Percentiles rank a stretch among this genome's conserved stretches.
Conservation (phyloP, 208 protist genomes). For the Phytomonas sp. region DNA sequence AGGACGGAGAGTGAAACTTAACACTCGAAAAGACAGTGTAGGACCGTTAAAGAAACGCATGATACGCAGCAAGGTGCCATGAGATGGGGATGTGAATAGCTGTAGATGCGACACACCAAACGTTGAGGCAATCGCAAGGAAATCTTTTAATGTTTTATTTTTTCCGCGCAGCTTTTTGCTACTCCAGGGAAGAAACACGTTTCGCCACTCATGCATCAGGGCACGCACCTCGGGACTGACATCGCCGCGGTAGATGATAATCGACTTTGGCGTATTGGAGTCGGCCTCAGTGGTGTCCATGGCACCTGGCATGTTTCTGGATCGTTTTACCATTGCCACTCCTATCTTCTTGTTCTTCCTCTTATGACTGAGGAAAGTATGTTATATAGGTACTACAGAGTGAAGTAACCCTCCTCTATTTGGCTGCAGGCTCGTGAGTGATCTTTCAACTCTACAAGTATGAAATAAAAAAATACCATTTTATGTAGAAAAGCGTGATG, state of each 20-base stretch:
- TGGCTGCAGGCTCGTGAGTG: neutral
- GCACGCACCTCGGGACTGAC: conserved; percentile 67
- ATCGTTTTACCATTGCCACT: neutral
- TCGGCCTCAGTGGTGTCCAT: conserved; percentile 84
- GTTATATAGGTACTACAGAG: neutral
- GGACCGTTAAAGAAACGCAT: conserved; percentile 89
- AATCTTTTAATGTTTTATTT: conserved; percentile 88
- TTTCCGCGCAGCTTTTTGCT: conserved; percentile 83
- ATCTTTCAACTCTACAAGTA: neutral
- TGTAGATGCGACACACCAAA: conserved; percentile 84
- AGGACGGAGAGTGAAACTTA: conserved; percentile 78
- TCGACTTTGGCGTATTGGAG: conserved; percentile 82
- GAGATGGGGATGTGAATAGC: conserved; percentile 74
- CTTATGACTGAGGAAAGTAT: neutral
- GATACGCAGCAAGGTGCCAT: conserved; percentile 83
- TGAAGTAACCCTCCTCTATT: neutral
- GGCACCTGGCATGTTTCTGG: conserved; percentile 44
- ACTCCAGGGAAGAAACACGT: conserved; percentile 86
- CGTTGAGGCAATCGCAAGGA: conserved; percentile 63
- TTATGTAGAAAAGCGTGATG: neutral
- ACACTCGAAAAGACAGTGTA: conserved; percentile 81
- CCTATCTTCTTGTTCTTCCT: neutral
- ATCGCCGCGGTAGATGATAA: conserved; percentile 87
- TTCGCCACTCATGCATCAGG: conserved; percentile 89
- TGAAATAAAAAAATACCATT: neutral